Evolutionary conservation across 768 basidiomycete genomes (phyloP).

Genomic region (Podaxis rugospora): DNA sequence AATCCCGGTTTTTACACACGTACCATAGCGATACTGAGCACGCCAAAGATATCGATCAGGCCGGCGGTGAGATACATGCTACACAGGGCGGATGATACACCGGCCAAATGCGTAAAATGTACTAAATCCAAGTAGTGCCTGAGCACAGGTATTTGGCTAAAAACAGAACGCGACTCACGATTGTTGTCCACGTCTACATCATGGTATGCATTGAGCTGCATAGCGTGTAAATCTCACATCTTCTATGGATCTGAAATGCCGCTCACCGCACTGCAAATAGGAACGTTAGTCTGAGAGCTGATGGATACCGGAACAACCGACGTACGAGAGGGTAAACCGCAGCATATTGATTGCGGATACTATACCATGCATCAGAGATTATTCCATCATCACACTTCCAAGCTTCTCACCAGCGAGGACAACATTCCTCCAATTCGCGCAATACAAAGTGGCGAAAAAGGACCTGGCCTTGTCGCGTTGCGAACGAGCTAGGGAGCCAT

Average conservation of each 20-base stretch:
- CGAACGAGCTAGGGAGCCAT: slow-evolving; percentile 18
- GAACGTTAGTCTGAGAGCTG: background rate
- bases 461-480: slow-evolving; percentile 21
- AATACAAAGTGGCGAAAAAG: slow-evolving; percentile 33
- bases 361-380: slow-evolving; percentile 10
- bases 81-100: slow-evolving; percentile 34
- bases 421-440: slow-evolving; percentile 36
- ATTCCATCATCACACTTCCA: background rate
- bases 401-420: slow-evolving; percentile 30
- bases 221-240: background rate
- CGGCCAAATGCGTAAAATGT: slow-evolving; percentile 18
- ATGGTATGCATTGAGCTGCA: slow-evolving; percentile 29
- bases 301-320: slow-evolving; percentile 6
- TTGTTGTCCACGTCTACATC: slow-evolving; percentile 31
- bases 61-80: slow-evolving; percentile 30
- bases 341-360: slow-evolving; percentile 37
- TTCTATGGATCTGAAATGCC: background rate
- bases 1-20: background rate
- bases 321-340: slow-evolving; percentile 33
- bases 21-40: slow-evolving; percentile 26
- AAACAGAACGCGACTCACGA: slow-evolving; percentile 12
- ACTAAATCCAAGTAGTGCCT: slow-evolving; percentile 4
- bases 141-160: background rate
- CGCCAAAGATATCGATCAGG: slow-evolving; percentile 27
- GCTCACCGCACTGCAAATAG: slow-evolving; percentile 22